Base-by-base conservation (phyloP, 192 early-diverging fungal genomes). In the Chytriomyces hyalinus region DNA sequence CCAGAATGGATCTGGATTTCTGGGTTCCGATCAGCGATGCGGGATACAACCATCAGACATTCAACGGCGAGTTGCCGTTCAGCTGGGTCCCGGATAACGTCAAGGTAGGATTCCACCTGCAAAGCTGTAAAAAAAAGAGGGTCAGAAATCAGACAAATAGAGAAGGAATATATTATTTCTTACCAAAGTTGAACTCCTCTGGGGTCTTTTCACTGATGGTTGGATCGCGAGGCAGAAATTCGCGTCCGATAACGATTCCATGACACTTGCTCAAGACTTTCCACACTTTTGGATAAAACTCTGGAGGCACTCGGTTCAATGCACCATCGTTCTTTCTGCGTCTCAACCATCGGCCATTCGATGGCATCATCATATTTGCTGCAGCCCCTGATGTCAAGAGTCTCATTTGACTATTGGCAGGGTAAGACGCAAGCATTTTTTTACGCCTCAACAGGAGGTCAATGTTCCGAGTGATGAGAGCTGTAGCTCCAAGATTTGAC, bases 301-400 rank as follows among this genome's bases (percentile, higher is more conserved):
- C 86, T 6, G 78, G 73, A 5, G 94, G 93, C 1, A 93, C 93
- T 49, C 94, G 87, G 80, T 94, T 94, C 44, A 96, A 80, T 3
- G 94, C 91, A 26, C 94, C 94, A 76, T 96, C 94, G 74, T 94
- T 94, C 80, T 90, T 92, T 53, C 94, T 84, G 43, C 93, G 87
- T 8, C 93, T 82, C 67, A 94, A 77, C 93, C 93, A 94, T 24
- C 77, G 44, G 15, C 88, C 88, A 51, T 83, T 80, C 6, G 79
- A 84, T 6, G 88, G 88, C 79, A 87, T 73, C 59, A 84, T 57
- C 64, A 83, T 68, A 15, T 70, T 80, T 20, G 78, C 43, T 4
- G 65, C 50, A 57, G 75, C 50, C 9, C 70, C 78, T 28, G 71
- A 53, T 24, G 72, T 24, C 9, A 74, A 28, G 6, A 61, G 22